These are phyloP conservation scores for Fusarium sp. DNA, from an alignment of 2,329 filamentous ascomycete genomes.

Conservation along the genomic window DNA sequence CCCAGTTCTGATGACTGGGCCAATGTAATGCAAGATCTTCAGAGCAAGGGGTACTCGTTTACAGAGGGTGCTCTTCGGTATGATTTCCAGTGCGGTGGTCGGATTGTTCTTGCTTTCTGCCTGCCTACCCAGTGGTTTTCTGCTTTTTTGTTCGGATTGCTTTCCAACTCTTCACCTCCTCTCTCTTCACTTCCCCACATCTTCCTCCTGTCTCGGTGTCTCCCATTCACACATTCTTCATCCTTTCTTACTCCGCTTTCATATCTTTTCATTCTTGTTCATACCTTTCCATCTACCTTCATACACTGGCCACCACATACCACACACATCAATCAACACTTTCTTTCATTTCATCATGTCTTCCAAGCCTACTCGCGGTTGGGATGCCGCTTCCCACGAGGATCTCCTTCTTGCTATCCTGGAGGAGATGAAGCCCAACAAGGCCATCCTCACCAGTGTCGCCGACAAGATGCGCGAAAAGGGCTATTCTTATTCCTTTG, in stretches of 20 bases:
- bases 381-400: constrained; percentile 54
- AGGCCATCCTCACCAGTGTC: constrained; percentile 49
- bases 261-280: neutral
- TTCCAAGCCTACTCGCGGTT: constrained; percentile 41
- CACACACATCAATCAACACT: neutral
- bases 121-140: neutral
- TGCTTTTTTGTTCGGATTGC: neutral
- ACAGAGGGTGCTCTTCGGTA: constrained; percentile 57
- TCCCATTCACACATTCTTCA: neutral
- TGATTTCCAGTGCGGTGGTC: constrained; percentile 9
- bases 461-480: constrained; percentile 47
- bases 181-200: constrained; percentile 1
- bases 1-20: constrained; percentile 49
- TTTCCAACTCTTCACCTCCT: neutral
- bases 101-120: constrained; percentile 1
- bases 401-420: constrained; percentile 54
- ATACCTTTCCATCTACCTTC: neutral
- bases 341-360: constrained; percentile 4
- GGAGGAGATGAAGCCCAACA: constrained; percentile 51
- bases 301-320: neutral
- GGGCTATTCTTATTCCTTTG: constrained; percentile 54
- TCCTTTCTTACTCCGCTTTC: neutral
- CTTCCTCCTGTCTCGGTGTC: neutral
- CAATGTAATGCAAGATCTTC: constrained; percentile 54
- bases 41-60: constrained; percentile 54